Evolutionary conservation across 1,139 yeast genomes (phyloP).

Genomic region (Taiozyma sp.): DNA sequence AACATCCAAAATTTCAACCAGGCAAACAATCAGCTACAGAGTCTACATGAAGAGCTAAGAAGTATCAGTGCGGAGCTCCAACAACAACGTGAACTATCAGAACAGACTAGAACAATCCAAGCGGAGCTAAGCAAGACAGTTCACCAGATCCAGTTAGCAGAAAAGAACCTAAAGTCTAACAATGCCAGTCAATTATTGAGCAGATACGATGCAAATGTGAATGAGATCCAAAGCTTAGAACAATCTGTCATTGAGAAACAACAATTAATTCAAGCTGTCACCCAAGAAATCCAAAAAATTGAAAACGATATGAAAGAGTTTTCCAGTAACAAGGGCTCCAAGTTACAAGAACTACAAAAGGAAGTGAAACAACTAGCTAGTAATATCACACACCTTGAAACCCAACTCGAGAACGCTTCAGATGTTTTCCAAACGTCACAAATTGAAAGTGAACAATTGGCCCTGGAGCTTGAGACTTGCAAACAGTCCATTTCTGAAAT

Average conservation of each 20-base stretch:
- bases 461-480: conserved; percentile 47
- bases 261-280: conserved; percentile 25
- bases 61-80: conserved; percentile 38
- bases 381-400: conserved; percentile 37
- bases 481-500: conserved; percentile 38
- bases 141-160: conserved; percentile 64
- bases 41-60: conserved; percentile 37
- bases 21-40: conserved; percentile 37
- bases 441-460: conserved; percentile 67
- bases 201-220: conserved; percentile 43
- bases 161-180: conserved; percentile 56
- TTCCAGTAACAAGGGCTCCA: conserved; percentile 72
- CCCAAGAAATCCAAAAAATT: conserved; percentile 47
- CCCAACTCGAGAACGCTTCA: conserved; percentile 40
- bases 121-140: conserved; percentile 60
- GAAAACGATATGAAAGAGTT: conserved; percentile 84
- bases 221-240: conserved; percentile 45
- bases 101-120: conserved; percentile 53
- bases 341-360: conserved; percentile 60
- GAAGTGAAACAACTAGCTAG: conserved; percentile 44
- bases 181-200: conserved; percentile 48
- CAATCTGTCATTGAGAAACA: conserved; percentile 36
- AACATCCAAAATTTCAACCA: conserved; percentile 66
- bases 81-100: conserved; percentile 43
- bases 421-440: conserved; percentile 60